Base-by-base conservation (phyloP, 305 asterid species). In the Andrographis paniculata region DNA sequence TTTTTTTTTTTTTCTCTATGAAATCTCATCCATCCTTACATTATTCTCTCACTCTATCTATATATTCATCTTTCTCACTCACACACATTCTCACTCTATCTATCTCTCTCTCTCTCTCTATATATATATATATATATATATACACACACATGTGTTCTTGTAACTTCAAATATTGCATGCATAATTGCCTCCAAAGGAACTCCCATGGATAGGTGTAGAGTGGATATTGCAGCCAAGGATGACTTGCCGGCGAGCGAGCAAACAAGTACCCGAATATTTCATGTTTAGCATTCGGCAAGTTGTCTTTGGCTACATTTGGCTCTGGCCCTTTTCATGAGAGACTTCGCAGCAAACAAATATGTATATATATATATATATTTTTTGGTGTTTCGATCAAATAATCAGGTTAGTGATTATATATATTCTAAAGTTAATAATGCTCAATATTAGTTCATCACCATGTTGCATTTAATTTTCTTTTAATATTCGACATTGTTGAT, bases 201-300 rank as follows among this genome's bases (percentile, higher is more conserved):
- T 68, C 53, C 33, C 83, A 71, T 68, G 63, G 60, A 62, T 51
- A 40, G 16, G 60, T 22, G 59, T 70, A 60, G 71, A 62, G 76
- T 59, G 44, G 52, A 55, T n/a, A n/a, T 57, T 77, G 72, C 69
- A 77, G 85, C 85, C 85, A 77, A 76, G 85, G 74, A 77, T 76
- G 84, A 76, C 79, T 76, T 76, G 84, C 84, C 84, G 84, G 63
- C 50, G n/a, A 35, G 20, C 14, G 11, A 4, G 17, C 4, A 6
- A 17, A 15, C 19, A 0, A 12, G 13, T n/a, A n/a, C n/a, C n/a
- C n/a, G n/a, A n/a, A n/a, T n/a, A 28, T 16, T 5, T 14, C 39
- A 17, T 11, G 8, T 24, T 24, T 24, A 24, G 9, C 46, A 50
- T 15, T 42, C 73, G 79, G 77, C 83, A 66, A 72, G 76, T 62